phyloP scores from a whole-genome alignment of 1,139 yeast genomes.

The Pichia sorboxylosa region DNA sequence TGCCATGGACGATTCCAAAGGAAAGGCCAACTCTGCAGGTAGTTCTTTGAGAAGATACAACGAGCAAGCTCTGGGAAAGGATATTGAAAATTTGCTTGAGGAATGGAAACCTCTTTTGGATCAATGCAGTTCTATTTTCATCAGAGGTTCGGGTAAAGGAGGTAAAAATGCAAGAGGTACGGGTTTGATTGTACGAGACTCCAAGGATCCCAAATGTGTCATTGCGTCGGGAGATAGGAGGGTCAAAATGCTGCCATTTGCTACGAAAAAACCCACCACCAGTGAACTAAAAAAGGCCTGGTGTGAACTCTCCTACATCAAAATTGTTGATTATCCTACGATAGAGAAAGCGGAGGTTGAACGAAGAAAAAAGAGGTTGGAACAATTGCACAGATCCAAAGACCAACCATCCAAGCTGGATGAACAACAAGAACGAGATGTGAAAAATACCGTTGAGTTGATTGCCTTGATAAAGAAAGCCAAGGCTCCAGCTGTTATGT shows the following conservation, averaged over 20 bases:
- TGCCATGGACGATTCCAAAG: constrained; percentile 82
- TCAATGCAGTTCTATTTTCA: constrained; percentile 58
- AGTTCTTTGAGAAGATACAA: constrained; percentile 80
- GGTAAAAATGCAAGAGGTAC: constrained; percentile 36
- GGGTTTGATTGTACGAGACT: constrained; percentile 38
- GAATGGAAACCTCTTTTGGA: constrained; percentile 53
- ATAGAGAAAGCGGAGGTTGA: constrained; percentile 26
- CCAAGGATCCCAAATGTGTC: constrained; percentile 41
- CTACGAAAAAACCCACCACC: constrained; percentile 81
- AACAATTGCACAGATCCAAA: constrained; percentile 20
- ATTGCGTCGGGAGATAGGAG: constrained; percentile 39
- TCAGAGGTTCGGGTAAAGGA: constrained; percentile 63
- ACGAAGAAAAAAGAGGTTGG: constrained; percentile 22
- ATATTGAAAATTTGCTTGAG: constrained; percentile 54
- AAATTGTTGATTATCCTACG: constrained; percentile 45
- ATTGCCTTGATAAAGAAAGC: constrained; percentile 54
- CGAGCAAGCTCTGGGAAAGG: constrained; percentile 72
- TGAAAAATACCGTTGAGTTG: constrained; percentile 45
- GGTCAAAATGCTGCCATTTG: constrained; percentile 66
- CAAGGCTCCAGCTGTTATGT: constrained; percentile 62
- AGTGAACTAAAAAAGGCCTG: constrained; percentile 76
- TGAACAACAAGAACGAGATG: constrained; percentile 5
- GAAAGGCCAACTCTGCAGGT: constrained; percentile 96
- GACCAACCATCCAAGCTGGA: constrained; percentile 4
- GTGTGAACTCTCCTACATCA: constrained; percentile 60